Base-by-base conservation (phyloP, 2,329 filamentous ascomycete genomes). In the Ceratocystis papillata region DNA sequence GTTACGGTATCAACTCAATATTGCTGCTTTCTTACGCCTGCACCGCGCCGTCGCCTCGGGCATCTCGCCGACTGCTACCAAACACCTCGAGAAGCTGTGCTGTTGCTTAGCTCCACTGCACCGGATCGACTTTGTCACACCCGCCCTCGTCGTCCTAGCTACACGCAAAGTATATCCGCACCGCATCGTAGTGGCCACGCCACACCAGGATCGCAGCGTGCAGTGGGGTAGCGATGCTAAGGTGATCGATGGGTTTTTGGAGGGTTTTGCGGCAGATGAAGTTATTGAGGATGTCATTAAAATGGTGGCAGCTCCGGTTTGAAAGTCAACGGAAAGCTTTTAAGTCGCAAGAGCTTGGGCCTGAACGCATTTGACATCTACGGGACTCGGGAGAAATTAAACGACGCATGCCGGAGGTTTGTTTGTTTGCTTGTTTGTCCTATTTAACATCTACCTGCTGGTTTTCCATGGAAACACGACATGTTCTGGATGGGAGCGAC, bases 141-240 rank as follows among this genome's bases (percentile, higher is more conserved):
- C 94, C 0, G 88, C 90, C 0, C 81, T 97, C 30, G 87, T 96
- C 22, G 84, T 81, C 6, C 79, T 99, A 59, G 94, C 94, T 4
- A 86, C 87, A 1, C 84, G 84, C 68, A 97, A 97, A 77, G 83
- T 96, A 28, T 99, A 96, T 73, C 80, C 88, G 20, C 94, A 99
- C 76, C 86, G 91, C 7, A 85, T 99, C 41, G 76, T 83, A 15
- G 81, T 96, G 65, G 84, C 87, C 0, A 76, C 77, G 1, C 81
- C 89, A 0, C 81, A 84, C 68, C 83, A 85, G 67, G 94, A 97
- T 77, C 81, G 91, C 61, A 96, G 91, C 73, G 82, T 96, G 78
- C 90, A 96, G 74, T 99, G 95, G 85, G 94, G 94, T 0, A 96
- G 93, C 74, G 85, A 88, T 64, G 70, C 87, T 0, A 79, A 81